phyloP scores from a whole-genome alignment of 306 rosid genomes.

The Bauhinia variegata region DNA sequence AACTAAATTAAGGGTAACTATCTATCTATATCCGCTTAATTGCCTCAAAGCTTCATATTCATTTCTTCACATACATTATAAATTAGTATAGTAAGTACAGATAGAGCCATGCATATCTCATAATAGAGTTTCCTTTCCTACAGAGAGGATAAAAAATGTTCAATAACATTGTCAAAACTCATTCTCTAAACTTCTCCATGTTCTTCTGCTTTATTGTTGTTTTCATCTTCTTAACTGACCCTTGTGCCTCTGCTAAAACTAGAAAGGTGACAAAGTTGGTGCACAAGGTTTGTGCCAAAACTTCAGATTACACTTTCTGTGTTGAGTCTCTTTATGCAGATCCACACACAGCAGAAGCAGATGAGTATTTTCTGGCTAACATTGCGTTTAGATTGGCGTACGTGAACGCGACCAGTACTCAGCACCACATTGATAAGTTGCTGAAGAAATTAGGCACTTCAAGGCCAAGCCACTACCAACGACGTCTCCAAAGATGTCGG shows the following conservation, averaged over 20 bases:
- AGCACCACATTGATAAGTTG: constrained; percentile 22
- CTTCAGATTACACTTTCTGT: constrained; percentile 57
- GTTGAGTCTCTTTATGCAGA: constrained; percentile 47
- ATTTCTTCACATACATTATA: too few species aligned
- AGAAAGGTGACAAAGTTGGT: constrained; percentile 41
- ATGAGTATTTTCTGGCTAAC: constrained; percentile 43
- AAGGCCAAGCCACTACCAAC: not conserved
- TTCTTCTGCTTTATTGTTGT: constrained; percentile 4
- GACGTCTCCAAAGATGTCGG: constrained; percentile 34
- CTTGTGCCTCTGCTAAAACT: too few species aligned
- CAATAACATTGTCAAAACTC: not conserved
- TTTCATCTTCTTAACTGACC: constrained; percentile 6
- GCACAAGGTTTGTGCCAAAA: constrained; percentile 38
- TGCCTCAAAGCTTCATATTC: too few species aligned
- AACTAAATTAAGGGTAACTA: too few species aligned
- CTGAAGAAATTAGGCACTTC: constrained; percentile 25
- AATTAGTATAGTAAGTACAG: too few species aligned
- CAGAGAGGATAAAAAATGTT: not conserved
- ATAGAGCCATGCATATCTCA: too few species aligned
- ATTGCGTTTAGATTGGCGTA: constrained; percentile 45
- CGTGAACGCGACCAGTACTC: constrained; percentile 44
- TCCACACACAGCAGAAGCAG: constrained; percentile 41
- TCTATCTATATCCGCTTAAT: too few species aligned
- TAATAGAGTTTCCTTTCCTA: too few species aligned
- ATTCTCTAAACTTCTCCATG: constrained; percentile 12